These are phyloP conservation scores for Alternaria alternata DNA, from an alignment of 2,329 filamentous ascomycete species.

Conservation along the genomic window DNA sequence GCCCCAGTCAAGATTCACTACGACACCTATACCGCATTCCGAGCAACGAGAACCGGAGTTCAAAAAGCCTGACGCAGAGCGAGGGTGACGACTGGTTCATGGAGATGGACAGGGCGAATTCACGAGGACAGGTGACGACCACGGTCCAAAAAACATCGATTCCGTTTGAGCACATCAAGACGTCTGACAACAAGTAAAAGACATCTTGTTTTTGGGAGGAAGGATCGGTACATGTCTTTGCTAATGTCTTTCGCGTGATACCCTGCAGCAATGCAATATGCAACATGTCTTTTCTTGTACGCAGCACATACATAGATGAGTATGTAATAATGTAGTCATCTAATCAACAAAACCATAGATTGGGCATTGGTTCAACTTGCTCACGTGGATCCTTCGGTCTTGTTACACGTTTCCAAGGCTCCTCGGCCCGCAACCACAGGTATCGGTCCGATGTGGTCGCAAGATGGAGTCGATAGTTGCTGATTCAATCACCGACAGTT, in stretches of 20 bases:
- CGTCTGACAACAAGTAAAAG: slow-evolving; percentile 6
- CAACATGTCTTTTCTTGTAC: slow-evolving; percentile 10
- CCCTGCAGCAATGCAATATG: slow-evolving; percentile 12
- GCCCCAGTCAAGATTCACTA: slow-evolving; percentile 39
- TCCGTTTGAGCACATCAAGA: slow-evolving; percentile 17
- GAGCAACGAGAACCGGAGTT: slow-evolving; percentile 8
- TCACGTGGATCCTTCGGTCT: slow-evolving; percentile 3
- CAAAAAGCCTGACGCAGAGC: slow-evolving; percentile 4
- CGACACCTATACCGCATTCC: slow-evolving; percentile 27
- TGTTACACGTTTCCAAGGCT: not conserved
- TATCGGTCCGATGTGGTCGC: slow-evolving; percentile 6
- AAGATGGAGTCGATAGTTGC: not conserved
- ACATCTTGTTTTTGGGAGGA: not conserved
- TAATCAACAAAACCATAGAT: not conserved
- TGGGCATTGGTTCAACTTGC: not conserved
- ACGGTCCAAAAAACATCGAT: slow-evolving; percentile 12
- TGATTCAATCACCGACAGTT: slow-evolving; percentile 2
- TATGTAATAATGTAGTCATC: slow-evolving; percentile 2
- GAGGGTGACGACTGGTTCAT: slow-evolving; percentile 32
- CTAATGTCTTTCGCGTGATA: slow-evolving; percentile 16
- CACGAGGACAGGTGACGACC: slow-evolving; percentile 22
- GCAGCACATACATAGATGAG: slow-evolving; percentile 1
- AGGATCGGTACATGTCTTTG: not conserved
- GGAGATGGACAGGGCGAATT: slow-evolving; percentile 24
- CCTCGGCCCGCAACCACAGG: not conserved